Evolutionary conservation across 176 grass and related monocot genomes (phyloP).

Genomic region (Triticum timopheevii): DNA sequence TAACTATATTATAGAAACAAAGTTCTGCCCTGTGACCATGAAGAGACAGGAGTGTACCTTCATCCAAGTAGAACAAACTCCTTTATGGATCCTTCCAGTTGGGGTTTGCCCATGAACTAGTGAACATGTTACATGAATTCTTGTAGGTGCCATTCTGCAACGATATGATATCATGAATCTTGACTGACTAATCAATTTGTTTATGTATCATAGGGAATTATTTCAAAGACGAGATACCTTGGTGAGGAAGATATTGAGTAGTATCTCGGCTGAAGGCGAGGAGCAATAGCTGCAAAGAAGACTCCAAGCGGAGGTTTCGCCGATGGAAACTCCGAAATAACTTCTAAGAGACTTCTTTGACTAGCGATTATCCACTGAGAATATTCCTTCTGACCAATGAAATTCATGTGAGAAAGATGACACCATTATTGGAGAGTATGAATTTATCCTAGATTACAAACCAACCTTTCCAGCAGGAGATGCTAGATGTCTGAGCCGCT

Average conservation of each 20-base stretch:
- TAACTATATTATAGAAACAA: neutral
- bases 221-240: constrained; percentile 48
- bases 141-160: constrained; percentile 72
- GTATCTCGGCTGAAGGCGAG: constrained; percentile 86
- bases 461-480: constrained; percentile 95
- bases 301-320: constrained; percentile 74
- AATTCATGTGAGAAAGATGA: constrained; percentile 18
- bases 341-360: constrained; percentile 92
- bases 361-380: constrained; percentile 77
- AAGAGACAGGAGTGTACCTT: constrained; percentile 51
- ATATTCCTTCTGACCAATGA: constrained; percentile 79
- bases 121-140: constrained; percentile 96
- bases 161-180: constrained; percentile 31
- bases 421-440: constrained; percentile 10
- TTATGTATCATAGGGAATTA: neutral
- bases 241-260: constrained; percentile 97
- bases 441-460: constrained; percentile 19
- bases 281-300: constrained; percentile 83
- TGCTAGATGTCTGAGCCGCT: constrained; percentile 68
- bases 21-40: constrained; percentile 11
- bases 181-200: neutral
- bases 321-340: constrained; percentile 79
- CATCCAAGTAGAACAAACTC: constrained; percentile 98
- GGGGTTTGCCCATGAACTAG: constrained; percentile 70
- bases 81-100: constrained; percentile 90